These are phyloP conservation scores for Aureobasidium musti DNA, from an alignment of 2,329 filamentous ascomycete genomes.

Conservation along the genomic window DNA sequence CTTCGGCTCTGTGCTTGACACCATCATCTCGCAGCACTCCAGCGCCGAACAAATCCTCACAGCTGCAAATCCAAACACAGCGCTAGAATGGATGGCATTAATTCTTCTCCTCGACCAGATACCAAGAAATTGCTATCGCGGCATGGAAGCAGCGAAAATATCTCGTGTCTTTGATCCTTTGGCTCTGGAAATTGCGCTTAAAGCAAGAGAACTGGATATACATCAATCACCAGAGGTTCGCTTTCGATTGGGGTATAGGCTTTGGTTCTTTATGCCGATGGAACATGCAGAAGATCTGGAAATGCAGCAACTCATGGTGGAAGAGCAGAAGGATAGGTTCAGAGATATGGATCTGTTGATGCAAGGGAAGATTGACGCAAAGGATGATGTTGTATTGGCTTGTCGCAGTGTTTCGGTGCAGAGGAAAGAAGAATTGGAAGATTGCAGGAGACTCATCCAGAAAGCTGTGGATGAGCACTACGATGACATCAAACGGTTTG, in stretches of 20 bases:
- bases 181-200: not conserved
- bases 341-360: not conserved
- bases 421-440: not conserved
- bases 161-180: not conserved
- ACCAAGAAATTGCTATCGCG: not conserved
- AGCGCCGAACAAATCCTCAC: not conserved
- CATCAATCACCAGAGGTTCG: not conserved
- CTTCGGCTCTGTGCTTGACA: not conserved
- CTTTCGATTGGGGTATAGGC: not conserved
- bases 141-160: not conserved
- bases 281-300: not conserved
- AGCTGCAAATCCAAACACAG: not conserved
- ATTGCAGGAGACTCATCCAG: not conserved
- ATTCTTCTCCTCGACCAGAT: not conserved
- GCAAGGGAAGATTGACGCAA: not conserved
- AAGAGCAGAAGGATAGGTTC: not conserved
- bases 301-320: not conserved
- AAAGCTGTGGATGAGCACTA: not conserved
- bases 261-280: not conserved
- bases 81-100: not conserved
- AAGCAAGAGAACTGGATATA: not conserved
- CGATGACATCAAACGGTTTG: not conserved
- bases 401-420: not conserved
- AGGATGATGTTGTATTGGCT: not conserved
- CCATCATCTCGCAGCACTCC: not conserved